Conservation (phyloP, 345 rosid genomes). For the Eucalyptus erythrocorys region DNA sequence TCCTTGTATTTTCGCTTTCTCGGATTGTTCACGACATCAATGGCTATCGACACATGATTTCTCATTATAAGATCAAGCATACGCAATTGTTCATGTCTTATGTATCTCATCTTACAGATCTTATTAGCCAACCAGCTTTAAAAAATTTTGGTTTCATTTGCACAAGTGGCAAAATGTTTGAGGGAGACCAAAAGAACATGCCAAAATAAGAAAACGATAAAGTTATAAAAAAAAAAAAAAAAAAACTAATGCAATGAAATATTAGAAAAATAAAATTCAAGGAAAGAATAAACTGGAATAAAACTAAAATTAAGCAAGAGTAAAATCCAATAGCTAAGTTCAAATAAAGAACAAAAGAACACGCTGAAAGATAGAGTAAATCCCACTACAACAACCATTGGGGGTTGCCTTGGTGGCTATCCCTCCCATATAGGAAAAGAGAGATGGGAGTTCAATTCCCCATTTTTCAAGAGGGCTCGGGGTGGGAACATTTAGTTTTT, state of each 20-base stretch:
- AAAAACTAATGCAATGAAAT: neutral
- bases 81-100: constrained; percentile 2
- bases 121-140: neutral
- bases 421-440: no score
- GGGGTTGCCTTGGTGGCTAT: no score
- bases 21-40: constrained; percentile 16
- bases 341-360: neutral
- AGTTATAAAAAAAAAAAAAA: neutral
- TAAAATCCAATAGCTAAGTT: neutral
- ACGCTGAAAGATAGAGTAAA: neutral
- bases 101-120: neutral
- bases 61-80: constrained; percentile 15
- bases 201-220: neutral
- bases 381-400: no score
- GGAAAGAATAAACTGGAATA: neutral
- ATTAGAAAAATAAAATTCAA: neutral
- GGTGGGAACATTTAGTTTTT: no score
- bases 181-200: neutral
- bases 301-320: neutral
- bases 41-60: constrained; percentile 7
- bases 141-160: neutral
- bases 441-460: no score
- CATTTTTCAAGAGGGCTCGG: no score
- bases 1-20: constrained; percentile 7
- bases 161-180: neutral